Conservation (phyloP, 768 basidiomycete genomes). For the Tricholomella constricta region DNA sequence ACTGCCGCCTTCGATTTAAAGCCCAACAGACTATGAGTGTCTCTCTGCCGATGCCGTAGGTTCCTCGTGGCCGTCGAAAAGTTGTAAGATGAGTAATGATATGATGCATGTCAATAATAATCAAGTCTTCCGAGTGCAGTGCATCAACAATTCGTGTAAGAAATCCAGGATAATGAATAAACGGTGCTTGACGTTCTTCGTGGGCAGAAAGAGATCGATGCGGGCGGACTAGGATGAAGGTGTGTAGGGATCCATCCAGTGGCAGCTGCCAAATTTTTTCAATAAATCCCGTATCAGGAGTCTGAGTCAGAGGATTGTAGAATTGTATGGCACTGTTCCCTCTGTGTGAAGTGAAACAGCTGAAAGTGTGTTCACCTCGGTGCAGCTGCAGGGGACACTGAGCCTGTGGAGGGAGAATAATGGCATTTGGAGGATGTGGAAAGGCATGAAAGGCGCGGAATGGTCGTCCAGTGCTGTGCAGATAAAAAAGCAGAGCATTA, state of each 20-base stretch:
- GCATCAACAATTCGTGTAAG: slow-evolving; percentile 18
- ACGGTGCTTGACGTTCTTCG: slow-evolving; percentile 19
- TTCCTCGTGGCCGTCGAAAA: slow-evolving; percentile 16
- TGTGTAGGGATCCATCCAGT: slow-evolving; percentile 19
- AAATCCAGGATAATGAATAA: too few relatives aligned
- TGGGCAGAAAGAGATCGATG: slow-evolving; percentile 15
- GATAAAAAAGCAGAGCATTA: slow-evolving; percentile 18
- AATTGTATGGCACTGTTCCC: slow-evolving; percentile 27
- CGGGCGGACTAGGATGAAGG: slow-evolving; percentile 20
- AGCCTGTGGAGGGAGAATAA: slow-evolving; percentile 18
- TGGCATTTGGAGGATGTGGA: slow-evolving; percentile 14
- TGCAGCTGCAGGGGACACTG: slow-evolving; percentile 10
- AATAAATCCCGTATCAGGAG: slow-evolving; percentile 20
- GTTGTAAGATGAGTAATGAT: slow-evolving; percentile 27
- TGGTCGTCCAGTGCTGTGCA: slow-evolving; percentile 11
- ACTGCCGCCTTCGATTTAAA: slow-evolving; percentile 19
- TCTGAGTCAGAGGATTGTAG: slow-evolving; percentile 12
- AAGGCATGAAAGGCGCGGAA: slow-evolving; percentile 12
- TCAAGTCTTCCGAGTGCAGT: slow-evolving; percentile 6
- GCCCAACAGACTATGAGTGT: slow-evolving; percentile 24
- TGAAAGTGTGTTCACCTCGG: slow-evolving; percentile 18
- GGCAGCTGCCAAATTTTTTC: slow-evolving; percentile 17
- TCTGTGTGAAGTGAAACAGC: slow-evolving; percentile 18
- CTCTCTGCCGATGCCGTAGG: slow-evolving; percentile 20
- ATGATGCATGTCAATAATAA: slow-evolving; percentile 25